Base-by-base conservation (phyloP, 768 basidiomycete genomes). In the Porphyrellus cyaneotinctus region DNA sequence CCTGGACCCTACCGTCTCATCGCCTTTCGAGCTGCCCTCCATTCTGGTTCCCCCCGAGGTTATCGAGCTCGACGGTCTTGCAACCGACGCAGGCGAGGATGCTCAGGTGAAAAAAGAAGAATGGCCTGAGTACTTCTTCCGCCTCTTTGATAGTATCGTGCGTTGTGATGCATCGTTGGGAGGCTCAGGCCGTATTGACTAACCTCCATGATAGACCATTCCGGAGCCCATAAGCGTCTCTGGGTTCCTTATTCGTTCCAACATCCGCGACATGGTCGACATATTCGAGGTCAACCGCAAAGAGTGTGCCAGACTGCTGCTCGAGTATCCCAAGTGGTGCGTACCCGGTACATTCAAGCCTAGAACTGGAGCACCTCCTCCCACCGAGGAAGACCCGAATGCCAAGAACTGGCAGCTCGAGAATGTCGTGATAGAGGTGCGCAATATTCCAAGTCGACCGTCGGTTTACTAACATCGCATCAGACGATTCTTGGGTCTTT, bases 251-350 rank as follows among this genome's bases (percentile, higher is more conserved):
- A 78, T 97, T 6, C 87, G 88, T 23, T 79, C 85, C 12, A 76
- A 83, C 22, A 68, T 97, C 11, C 70, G 82, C 8, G 94, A 97
- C 64, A 79, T 86, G 18, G 70, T 97, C 37, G 83, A 91, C 52
- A 87, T 97, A 15, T 98, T 91, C 62, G 95, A 98, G 68, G 82
- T 97, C 45, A 98, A 99, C 68, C 83, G 97, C 49, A 97, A 95
- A 68, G 97, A 99, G 62, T 89, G 87, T 58, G 95, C 97, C 1
- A 78, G 89, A 4, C 73, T 97, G 9, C 75, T 98, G 7, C 78
- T 97, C 41, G 87, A 92, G 66, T 85, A 88, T 49, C 88, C 91
- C 2, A 87, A 85, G 62, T 97, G 93, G 89, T 81, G 85, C 50
- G 64, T 83, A 5, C 74, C 79, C 3, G 91, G 91, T 5, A 92